Percentiles rank a stretch among this genome's conserved stretches.
Conservation (phyloP, 768 basidiomycete species). For the Lyophyllum shimeji region DNA sequence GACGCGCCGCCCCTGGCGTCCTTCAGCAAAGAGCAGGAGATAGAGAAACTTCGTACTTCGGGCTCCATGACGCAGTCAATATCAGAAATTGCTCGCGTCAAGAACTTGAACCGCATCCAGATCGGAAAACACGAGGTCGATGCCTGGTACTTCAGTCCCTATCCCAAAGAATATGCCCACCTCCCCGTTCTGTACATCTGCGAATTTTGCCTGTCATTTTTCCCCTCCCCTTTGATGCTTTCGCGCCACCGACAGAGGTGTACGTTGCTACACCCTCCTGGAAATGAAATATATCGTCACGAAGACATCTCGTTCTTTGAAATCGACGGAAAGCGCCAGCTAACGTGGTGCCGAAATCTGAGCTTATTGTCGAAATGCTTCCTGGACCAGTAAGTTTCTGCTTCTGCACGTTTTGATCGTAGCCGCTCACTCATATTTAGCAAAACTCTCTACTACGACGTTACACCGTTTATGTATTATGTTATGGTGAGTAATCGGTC, state of each 20-base stretch:
- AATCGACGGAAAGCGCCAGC: constrained; percentile 94
- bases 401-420: constrained; percentile 3
- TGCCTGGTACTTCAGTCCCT: constrained; percentile 99
- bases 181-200: constrained; percentile 94
- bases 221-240: constrained; percentile 88
- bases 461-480: constrained; percentile 99
- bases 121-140: constrained; percentile 97
- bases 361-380: constrained; percentile 98
- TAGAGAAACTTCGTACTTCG: constrained; percentile 95
- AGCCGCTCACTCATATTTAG: constrained; percentile 38
- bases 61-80: constrained; percentile 99
- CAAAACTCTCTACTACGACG: constrained; percentile 99
- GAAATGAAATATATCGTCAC: constrained; percentile 98
- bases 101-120: constrained; percentile 95
- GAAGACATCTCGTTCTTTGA: constrained; percentile 98
- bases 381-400: constrained; percentile 83
- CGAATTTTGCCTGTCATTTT: constrained; percentile 97
- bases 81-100: constrained; percentile 96
- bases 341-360: constrained; percentile 96
- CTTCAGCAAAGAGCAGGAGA: constrained; percentile 98
- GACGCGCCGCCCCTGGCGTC: constrained; percentile 53
- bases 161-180: constrained; percentile 97
- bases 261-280: constrained; percentile 90
- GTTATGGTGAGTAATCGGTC: constrained; percentile 70
- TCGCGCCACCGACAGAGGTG: constrained; percentile 90